These are phyloP conservation scores for Acer yangbiense DNA, from an alignment of 345 rosid genomes.

Conservation along the genomic window DNA sequence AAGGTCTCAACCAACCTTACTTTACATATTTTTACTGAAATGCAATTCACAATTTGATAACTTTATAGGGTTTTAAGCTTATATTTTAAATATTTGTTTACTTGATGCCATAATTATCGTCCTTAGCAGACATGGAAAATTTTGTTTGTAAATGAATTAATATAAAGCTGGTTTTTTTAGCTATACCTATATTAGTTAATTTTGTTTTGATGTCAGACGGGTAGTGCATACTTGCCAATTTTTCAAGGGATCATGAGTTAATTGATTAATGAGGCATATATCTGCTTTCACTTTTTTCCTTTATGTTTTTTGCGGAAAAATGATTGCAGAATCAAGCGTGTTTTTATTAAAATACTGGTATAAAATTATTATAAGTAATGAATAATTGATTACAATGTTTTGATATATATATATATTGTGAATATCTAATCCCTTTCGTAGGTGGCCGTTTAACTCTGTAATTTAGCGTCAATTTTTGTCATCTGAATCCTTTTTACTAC, in stretches of 20 bases:
- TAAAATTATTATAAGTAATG: neutral
- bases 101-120: neutral
- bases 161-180: too few species aligned
- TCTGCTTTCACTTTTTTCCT: too few species aligned
- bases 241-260: neutral
- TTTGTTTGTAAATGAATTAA: neutral
- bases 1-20: constrained; percentile 32
- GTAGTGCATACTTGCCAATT: neutral
- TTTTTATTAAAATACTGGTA: neutral
- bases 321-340: neutral
- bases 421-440: neutral
- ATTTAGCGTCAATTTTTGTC: neutral
- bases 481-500: neutral
- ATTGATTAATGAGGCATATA: neutral
- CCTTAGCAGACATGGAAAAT: neutral
- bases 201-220: too few species aligned
- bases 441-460: neutral
- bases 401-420: neutral
- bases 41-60: too few species aligned
- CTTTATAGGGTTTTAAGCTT: too few species aligned
- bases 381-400: neutral
- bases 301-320: neutral
- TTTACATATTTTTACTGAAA: neutral
- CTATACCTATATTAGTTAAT: too few species aligned
- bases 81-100: neutral